Base-by-base conservation (phyloP, 805 yeast genomes). In the Barnettozyma botsteinii region DNA sequence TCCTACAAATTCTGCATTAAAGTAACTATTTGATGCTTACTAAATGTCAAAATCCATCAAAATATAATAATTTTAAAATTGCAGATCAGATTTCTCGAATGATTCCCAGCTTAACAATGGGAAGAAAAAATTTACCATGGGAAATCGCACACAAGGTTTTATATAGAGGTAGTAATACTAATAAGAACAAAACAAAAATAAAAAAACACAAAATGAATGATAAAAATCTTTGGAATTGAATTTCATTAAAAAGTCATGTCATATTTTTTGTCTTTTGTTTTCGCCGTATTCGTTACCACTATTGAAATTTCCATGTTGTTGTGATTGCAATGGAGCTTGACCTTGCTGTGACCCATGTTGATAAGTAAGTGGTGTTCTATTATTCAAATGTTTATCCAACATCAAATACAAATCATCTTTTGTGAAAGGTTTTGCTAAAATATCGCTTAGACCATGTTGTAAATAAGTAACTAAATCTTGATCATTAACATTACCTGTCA, bases 401-500 rank as follows among this genome's bases (percentile, higher is more conserved):
- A 88, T 85, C 45, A 79, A 70, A 55, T 81, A 85, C 42, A 93
- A 67, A 56, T 86, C 95, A 49, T 81, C 85, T 56, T 85, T 87
- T 2, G 95, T 83, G 59, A 93, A 93, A 1, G 98, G 98, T 56
- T 93, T 87, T 5, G 95, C 95, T 47, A 93, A 67, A 27, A 93
- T 86, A 60, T 87, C 96, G 43, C 85, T 81, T 86, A 88, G 88
- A 5, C 96, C 97, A 54, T 87, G 86, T 51, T 81, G 82, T 44
- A 85, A 65, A 59, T 85, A 87, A 1, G 80, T 82, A 34, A 84
- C 83, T 42, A 87, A 67, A 60, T 87, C 95, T 49, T 81, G 78
- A 48, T 82, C 85, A 50, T 84, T 82, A 41, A 86, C 84, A 56
- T 86, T 87, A 30, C 95, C 94, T 2, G 96, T 86, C 95, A 86